phyloP scores from a whole-genome alignment of 164 flowering plant species.

The Nelumbo lutea region DNA sequence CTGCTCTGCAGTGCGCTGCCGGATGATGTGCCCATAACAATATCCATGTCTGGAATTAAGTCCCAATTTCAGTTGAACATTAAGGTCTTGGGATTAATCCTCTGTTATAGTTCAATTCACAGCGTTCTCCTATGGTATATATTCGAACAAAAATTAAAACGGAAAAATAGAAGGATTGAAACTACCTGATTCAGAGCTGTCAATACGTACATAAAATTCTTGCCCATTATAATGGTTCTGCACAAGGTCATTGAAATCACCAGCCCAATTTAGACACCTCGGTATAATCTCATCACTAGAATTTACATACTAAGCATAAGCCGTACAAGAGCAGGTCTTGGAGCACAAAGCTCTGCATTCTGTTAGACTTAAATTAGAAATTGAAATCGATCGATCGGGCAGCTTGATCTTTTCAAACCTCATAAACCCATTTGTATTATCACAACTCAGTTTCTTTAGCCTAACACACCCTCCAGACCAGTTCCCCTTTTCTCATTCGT shows the following conservation, averaged over 20 bases:
- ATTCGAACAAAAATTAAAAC: neutral
- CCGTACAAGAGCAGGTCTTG: conserved; percentile 44
- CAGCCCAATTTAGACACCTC: conserved; percentile 31
- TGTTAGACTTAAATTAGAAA: conserved; percentile 22
- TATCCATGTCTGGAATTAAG: neutral
- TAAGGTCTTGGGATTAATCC: too few relatives aligned
- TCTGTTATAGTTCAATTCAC: too few relatives aligned
- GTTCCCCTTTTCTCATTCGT: conserved; percentile 14
- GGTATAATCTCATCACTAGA: conserved; percentile 25
- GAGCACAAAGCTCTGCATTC: conserved; percentile 33
- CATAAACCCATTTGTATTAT: conserved; percentile 15
- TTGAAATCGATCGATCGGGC: conserved; percentile 17
- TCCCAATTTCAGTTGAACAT: neutral
- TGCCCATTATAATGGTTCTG: conserved; percentile 15
- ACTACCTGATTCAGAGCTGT: conserved; percentile 23
- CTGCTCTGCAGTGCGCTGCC: too few relatives aligned
- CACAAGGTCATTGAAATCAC: conserved; percentile 16
- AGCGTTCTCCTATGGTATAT: neutral
- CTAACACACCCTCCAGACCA: conserved; percentile 46
- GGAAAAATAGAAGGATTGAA: neutral
- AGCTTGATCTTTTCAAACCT: conserved; percentile 19
- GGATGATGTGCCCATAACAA: too few relatives aligned
- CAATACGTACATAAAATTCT: conserved; percentile 26
- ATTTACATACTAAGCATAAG: conserved; percentile 27
- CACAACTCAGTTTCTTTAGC: conserved; percentile 19